These are phyloP conservation scores for Tephrocybe sp. DNA, from an alignment of 768 basidiomycete genomes.

Conservation along the genomic window DNA sequence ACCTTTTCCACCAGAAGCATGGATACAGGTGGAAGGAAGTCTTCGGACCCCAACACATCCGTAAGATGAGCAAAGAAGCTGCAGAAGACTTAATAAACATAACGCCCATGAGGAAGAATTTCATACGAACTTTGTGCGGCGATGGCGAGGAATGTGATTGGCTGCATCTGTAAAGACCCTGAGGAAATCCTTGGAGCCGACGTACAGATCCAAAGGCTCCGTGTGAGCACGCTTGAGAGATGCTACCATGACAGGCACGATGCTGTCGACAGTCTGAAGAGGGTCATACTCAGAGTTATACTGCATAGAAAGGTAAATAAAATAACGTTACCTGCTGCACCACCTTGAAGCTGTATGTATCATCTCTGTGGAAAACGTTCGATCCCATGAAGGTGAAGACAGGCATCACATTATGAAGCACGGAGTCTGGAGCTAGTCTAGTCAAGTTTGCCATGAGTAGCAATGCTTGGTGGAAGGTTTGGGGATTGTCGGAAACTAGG, in stretches of 20 bases:
- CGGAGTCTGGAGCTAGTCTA: conserved; percentile 83
- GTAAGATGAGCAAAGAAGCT: conserved; percentile 92
- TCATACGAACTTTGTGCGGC: conserved; percentile 73
- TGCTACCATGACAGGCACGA: conserved; percentile 90
- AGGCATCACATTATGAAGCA: conserved; percentile 94
- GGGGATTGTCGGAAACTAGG: conserved; percentile 85
- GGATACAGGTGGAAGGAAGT: conserved; percentile 80
- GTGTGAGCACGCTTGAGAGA: conserved; percentile 65
- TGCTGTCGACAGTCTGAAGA: conserved; percentile 82
- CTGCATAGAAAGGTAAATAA: conserved; percentile 4
- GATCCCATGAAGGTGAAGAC: conserved; percentile 99
- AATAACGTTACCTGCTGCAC: conserved; percentile 72
- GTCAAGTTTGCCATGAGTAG: conserved; percentile 85
- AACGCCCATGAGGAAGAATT: background rate
- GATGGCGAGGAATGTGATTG: conserved; percentile 89
- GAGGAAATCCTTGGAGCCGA: conserved; percentile 77
- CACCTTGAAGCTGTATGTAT: conserved; percentile 92
- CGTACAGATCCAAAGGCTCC: conserved; percentile 58
- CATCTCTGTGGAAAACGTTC: conserved; percentile 96
- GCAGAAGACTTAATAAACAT: conserved; percentile 6
- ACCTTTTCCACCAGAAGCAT: conserved; percentile 85
- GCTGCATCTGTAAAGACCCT: conserved; percentile 93
- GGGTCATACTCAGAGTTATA: conserved; percentile 1
- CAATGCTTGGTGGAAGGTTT: conserved; percentile 91
- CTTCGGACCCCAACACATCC: conserved; percentile 73